phyloP scores from a whole-genome alignment of 768 basidiomycete genomes.

The Lentinula detonsa region DNA sequence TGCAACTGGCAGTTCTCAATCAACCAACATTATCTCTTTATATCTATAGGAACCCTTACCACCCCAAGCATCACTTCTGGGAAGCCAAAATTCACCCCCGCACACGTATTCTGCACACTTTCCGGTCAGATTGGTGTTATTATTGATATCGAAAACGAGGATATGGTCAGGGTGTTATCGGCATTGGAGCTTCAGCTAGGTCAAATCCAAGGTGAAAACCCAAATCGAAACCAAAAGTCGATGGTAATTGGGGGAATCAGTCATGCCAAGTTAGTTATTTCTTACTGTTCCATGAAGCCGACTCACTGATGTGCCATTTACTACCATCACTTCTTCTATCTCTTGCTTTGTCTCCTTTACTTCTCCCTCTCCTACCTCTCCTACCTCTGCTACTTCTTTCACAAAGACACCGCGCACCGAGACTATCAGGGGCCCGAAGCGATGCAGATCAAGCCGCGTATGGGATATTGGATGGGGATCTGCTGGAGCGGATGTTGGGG shows the following conservation, averaged over 20 bases:
- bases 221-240: slow-evolving; percentile 16
- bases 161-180: slow-evolving; percentile 52
- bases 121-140: slow-evolving; percentile 77
- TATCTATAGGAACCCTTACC: slow-evolving; percentile 46
- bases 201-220: slow-evolving; percentile 9
- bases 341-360: no score
- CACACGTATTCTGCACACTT: slow-evolving; percentile 70
- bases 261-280: slow-evolving; percentile 50
- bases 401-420: slow-evolving; percentile 66
- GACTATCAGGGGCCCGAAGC: slow-evolving; percentile 45
- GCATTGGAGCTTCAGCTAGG: slow-evolving; percentile 70
- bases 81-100: slow-evolving; percentile 49
- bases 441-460: slow-evolving; percentile 51
- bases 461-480: slow-evolving; percentile 88
- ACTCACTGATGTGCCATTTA: background rate
- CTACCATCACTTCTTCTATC: background rate
- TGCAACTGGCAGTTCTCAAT: background rate
- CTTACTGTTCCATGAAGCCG: background rate
- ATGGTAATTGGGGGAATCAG: slow-evolving; percentile 43
- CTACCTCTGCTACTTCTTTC: background rate
- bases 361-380: background rate
- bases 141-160: slow-evolving; percentile 47
- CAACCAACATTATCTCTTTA: background rate
- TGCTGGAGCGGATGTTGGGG: slow-evolving; percentile 47
- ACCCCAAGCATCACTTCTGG: slow-evolving; percentile 32